These are phyloP conservation scores for Chytriomyces confervae DNA, from an alignment of 192 early-diverging fungal genomes.

Conservation along the genomic window DNA sequence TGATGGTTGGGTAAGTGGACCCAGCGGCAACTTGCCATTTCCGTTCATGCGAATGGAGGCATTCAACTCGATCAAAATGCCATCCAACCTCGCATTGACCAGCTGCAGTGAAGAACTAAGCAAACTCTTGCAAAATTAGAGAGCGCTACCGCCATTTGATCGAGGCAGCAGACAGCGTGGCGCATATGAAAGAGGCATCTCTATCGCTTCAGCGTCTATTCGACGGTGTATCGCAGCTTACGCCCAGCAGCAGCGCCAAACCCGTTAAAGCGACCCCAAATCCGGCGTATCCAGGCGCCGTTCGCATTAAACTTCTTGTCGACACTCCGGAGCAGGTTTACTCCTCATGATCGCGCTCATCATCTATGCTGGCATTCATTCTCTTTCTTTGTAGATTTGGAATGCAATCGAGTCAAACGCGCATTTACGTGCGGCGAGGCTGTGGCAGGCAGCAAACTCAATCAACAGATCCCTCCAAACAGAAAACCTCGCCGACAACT, in stretches of 20 bases:
- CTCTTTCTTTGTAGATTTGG: constrained; percentile 69
- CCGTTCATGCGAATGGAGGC: no score
- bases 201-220: constrained; percentile 61
- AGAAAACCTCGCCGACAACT: constrained; percentile 44
- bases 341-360: neutral
- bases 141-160: constrained; percentile 88
- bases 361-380: neutral
- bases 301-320: constrained; percentile 81
- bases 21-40: neutral
- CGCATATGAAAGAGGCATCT: constrained; percentile 69
- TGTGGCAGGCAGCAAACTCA: constrained; percentile 72
- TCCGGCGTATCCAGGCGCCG: constrained; percentile 58
- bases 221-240: constrained; percentile 46
- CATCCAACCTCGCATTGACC: no score
- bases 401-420: constrained; percentile 71
- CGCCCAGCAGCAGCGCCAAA: constrained; percentile 61
- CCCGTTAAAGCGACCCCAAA: constrained; percentile 1
- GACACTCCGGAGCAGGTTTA: constrained; percentile 86
- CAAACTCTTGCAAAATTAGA: constrained; percentile 44
- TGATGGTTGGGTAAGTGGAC: constrained; percentile 81
- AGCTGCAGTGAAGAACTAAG: neutral
- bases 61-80: no score
- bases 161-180: constrained; percentile 80
- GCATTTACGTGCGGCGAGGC: constrained; percentile 72
- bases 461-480: constrained; percentile 70